phyloP scores from a whole-genome alignment of 2,329 filamentous ascomycete genomes.

The Curvularia sp. region DNA sequence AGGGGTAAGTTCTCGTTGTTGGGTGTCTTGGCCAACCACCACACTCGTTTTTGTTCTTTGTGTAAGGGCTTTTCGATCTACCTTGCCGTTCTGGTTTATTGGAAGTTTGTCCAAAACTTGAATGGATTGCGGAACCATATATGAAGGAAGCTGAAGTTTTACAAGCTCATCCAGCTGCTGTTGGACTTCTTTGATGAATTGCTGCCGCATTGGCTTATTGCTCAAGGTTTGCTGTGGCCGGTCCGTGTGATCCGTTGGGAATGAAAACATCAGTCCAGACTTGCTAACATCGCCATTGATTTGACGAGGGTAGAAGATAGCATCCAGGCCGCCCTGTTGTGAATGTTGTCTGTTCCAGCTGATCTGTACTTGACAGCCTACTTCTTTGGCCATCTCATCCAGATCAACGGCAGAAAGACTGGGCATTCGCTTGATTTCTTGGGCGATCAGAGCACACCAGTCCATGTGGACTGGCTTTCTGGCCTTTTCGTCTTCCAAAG shows the following conservation, averaged over 20 bases:
- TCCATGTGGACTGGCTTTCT: background rate
- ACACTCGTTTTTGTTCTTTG: slow-evolving; percentile 26
- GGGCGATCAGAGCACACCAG: background rate
- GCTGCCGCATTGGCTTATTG: slow-evolving; percentile 3
- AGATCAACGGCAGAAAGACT: slow-evolving; percentile 4
- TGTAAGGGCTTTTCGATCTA: slow-evolving; percentile 15
- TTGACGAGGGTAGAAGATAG: slow-evolving; percentile 6
- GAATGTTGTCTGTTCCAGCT: slow-evolving; percentile 14
- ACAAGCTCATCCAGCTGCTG: slow-evolving; percentile 2
- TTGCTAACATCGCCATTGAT: no score
- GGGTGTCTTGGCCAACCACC: background rate
- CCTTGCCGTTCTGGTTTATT: slow-evolving; percentile 22
- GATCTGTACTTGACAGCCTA: slow-evolving; percentile 1
- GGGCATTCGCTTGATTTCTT: background rate
- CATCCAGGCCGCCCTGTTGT: slow-evolving; percentile 4
- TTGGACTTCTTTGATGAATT: slow-evolving; percentile 3
- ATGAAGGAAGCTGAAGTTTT: slow-evolving; percentile 16
- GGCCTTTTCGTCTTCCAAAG: background rate
- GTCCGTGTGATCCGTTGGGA: slow-evolving; percentile 2
- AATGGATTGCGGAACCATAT: slow-evolving; percentile 35
- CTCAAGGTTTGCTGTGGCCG: background rate
- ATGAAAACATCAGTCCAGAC: background rate
- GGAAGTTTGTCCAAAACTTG: slow-evolving; percentile 41
- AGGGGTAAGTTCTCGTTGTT: slow-evolving; percentile 1
- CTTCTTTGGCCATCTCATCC: slow-evolving; percentile 1